Evolutionary conservation across 495 filamentous ascomycete species (phyloP).

Genomic region (Cetradonia linearis): DNA sequence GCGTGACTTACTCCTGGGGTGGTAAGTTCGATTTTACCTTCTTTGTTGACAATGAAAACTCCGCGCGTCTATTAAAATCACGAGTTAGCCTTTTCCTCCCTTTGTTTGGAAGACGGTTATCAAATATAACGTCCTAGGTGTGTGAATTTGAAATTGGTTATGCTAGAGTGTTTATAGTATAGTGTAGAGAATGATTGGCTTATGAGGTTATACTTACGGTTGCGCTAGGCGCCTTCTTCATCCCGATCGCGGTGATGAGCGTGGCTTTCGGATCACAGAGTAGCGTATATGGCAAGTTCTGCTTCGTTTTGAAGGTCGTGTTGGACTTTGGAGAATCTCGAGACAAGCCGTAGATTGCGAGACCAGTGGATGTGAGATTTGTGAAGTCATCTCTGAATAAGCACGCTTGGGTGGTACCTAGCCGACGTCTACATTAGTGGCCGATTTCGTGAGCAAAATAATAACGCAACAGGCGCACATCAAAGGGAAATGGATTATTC

Average conservation of each 20-base stretch:
- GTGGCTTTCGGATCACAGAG: constrained; percentile 68
- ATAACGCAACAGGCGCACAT: too few species aligned
- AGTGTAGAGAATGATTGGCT: neutral
- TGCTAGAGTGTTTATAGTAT: neutral
- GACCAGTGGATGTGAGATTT: constrained; percentile 67
- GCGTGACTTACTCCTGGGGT: constrained; percentile 30
- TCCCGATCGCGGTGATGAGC: constrained; percentile 63
- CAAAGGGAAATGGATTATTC: neutral
- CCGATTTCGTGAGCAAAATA: neutral
- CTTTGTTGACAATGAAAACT: constrained; percentile 78
- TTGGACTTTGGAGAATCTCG: constrained; percentile 81
- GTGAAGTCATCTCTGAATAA: constrained; percentile 76
- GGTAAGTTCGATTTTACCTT: constrained; percentile 36
- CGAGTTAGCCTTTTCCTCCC: neutral
- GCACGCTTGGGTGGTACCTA: constrained; percentile 88
- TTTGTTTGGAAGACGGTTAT: neutral
- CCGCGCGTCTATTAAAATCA: constrained; percentile 43
- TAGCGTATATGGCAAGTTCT: constrained; percentile 77
- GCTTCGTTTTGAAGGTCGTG: constrained; percentile 79
- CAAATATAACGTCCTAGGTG: neutral
- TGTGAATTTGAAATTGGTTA: neutral
- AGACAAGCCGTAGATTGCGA: constrained; percentile 81
- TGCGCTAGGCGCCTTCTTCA: constrained; percentile 68
- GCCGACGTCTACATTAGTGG: neutral
- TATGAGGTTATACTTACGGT: constrained; percentile 32